Evolutionary conservation across 345 rosid species (phyloP).

Genomic region (Streptanthus diversifolius): DNA sequence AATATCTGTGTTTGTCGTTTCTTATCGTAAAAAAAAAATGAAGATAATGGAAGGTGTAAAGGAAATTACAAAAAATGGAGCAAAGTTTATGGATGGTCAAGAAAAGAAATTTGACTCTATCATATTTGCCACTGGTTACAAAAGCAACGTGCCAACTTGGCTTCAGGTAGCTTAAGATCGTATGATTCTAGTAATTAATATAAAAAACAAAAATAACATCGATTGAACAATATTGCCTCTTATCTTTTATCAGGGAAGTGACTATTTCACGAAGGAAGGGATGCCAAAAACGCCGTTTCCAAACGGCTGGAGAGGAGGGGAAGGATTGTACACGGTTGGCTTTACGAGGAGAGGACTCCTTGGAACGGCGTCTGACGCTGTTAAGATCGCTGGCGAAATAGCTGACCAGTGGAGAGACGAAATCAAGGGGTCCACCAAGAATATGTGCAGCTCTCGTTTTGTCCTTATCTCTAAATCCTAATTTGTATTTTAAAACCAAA

Average conservation of each 20-base stretch:
- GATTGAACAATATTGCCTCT: not conserved
- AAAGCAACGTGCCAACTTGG: constrained; percentile 90
- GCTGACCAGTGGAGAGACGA: constrained; percentile 50
- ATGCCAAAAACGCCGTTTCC: constrained; percentile 81
- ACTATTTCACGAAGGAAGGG: constrained; percentile 71
- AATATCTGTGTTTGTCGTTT: not conserved
- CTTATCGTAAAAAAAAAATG: not conserved
- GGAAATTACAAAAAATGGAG: constrained; percentile 62
- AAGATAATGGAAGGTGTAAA: constrained; percentile 73
- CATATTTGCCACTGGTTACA: constrained; percentile 88
- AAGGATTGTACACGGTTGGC: constrained; percentile 81
- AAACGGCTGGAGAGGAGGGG: constrained; percentile 73
- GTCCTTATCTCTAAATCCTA: constrained; percentile 34
- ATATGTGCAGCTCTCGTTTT: constrained; percentile 40
- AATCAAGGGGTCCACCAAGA: constrained; percentile 26
- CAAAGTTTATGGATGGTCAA: constrained; percentile 75
- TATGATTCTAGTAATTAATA: not conserved
- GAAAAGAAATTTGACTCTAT: constrained; percentile 70
- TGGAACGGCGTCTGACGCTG: constrained; percentile 75
- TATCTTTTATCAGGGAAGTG: constrained; percentile 42
- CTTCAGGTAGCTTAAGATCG: constrained; percentile 53
- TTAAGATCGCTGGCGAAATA: constrained; percentile 60
- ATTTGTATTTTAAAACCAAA: not conserved
- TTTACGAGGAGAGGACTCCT: constrained; percentile 78
- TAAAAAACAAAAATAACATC: not conserved